Base-by-base conservation (phyloP, 2,329 filamentous ascomycete species). In the Zymoseptoria ardabiliae region DNA sequence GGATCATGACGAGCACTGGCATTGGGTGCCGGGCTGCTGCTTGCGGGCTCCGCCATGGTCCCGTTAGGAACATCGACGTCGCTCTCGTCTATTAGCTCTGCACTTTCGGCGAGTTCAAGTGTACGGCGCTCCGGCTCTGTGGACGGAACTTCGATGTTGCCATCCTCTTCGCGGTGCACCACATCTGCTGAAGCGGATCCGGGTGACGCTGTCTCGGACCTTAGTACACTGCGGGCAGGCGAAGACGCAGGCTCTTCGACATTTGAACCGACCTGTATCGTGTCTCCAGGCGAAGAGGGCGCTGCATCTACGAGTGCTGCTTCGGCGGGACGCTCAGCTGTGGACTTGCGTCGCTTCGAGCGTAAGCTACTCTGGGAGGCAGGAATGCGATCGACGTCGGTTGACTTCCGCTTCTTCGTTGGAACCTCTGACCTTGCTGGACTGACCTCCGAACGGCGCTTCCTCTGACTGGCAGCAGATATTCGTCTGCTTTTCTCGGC, bases 11-110 rank as follows among this genome's bases (percentile, higher is more conserved):
- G 62, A 11, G 60, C 53, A 22, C 54, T 54, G 55, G 54, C 51
- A 28, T 61, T 61, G 50, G 52, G 55, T 20, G 55, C 54, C 13
- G 69, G 67, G 51, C 76, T 79, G 60, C 76, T 78, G 51, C 76
- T 78, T 58, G 69, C 69, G 19, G 77, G 77, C 41, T 77, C 73
- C 7, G 77, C 77, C 70, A 76, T 72, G 1, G 75, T 78, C 19
- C 74, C 73, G 60, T 76, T 77, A 21, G 71, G 60, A 4, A 66
- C 61, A 28, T 73, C 71, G 56, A 58, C 70, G 58, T 54, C 65
- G 61, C 49, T 49, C 7, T 58, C 66, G 59, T 53, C 62, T 58
- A 57, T 61, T 35, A 25, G 25, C 53, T 50, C 25, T 58, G 48
- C 45, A 10, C 8, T 30, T 4, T 19, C 65, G 53, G n/a, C 72